Conservation (phyloP, 768 basidiomycete genomes). For the Lactarius hengduanensis region DNA sequence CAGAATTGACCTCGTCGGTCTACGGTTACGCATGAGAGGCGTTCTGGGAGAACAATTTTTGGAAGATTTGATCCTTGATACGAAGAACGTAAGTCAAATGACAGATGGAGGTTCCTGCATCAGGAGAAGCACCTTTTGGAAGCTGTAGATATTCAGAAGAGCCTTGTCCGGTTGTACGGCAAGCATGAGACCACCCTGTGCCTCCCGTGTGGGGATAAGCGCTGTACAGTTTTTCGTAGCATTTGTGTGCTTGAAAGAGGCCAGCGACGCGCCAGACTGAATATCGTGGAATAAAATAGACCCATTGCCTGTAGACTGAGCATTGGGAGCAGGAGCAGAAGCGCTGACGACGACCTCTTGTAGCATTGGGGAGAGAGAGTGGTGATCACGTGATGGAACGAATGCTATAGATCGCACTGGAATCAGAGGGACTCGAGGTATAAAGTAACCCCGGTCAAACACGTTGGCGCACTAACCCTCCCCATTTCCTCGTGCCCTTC, state of each 20-base stretch:
- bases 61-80: conserved; percentile 79
- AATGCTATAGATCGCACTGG: background rate
- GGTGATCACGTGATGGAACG: conserved; percentile 1
- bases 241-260: conserved; percentile 88
- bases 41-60: conserved; percentile 88
- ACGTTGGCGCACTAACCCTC: conserved; percentile 1
- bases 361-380: conserved; percentile 45
- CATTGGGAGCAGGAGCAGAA: conserved; percentile 48
- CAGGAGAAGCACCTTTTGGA: conserved; percentile 71
- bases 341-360: conserved; percentile 70
- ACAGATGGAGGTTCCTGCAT: background rate
- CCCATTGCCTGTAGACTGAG: conserved; percentile 49
- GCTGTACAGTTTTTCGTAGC: conserved; percentile 64
- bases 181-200: conserved; percentile 80
- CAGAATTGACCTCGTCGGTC: conserved; percentile 74
- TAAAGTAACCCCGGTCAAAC: conserved; percentile 17
- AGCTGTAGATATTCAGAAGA: conserved; percentile 85
- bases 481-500: conserved; percentile 20
- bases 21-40: conserved; percentile 73
- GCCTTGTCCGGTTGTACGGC: conserved; percentile 88
- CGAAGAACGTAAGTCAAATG: conserved; percentile 7
- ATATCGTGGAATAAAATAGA: conserved; percentile 79
- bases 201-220: conserved; percentile 61
- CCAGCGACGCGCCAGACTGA: conserved; percentile 66
- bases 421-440: background rate